Conservation (phyloP, 2,329 filamentous ascomycete genomes). For the Microcyclospora pomicola region DNA sequence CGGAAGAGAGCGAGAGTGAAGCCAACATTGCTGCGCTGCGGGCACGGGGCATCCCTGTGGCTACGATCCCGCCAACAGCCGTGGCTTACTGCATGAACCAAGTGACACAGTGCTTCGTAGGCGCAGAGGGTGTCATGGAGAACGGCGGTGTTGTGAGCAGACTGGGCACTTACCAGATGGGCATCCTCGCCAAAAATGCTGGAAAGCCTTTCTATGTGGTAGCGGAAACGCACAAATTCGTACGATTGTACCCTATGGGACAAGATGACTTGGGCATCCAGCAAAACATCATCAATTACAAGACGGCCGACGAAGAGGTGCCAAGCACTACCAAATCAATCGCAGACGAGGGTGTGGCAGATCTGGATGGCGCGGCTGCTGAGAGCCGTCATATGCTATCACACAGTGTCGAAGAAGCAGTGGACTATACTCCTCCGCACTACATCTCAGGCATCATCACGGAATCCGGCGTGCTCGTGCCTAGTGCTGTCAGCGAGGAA, state of each 20-base stretch:
- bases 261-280: constrained; percentile 71
- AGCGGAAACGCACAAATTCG: constrained; percentile 93
- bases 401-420: constrained; percentile 34
- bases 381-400: constrained; percentile 6
- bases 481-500: constrained; percentile 56
- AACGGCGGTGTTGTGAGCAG: constrained; percentile 87
- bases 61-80: constrained; percentile 61
- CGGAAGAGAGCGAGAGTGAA: constrained; percentile 46
- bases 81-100: constrained; percentile 66
- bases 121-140: constrained; percentile 74
- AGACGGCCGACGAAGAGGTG: constrained; percentile 31
- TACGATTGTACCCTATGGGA: constrained; percentile 67
- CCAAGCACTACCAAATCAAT: constrained; percentile 5
- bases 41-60: constrained; percentile 63
- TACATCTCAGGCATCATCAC: constrained; percentile 62
- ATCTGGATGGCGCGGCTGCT: constrained; percentile 13
- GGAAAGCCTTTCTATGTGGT: constrained; percentile 79
- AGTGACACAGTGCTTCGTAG: constrained; percentile 55
- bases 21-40: constrained; percentile 59
- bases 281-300: constrained; percentile 65
- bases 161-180: constrained; percentile 77
- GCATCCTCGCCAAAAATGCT: constrained; percentile 58
- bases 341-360: constrained; percentile 17
- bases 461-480: constrained; percentile 58
- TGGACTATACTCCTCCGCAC: constrained; percentile 53